phyloP scores from a whole-genome alignment of 257 asterid species.

The Craterostigma plantagineum region DNA sequence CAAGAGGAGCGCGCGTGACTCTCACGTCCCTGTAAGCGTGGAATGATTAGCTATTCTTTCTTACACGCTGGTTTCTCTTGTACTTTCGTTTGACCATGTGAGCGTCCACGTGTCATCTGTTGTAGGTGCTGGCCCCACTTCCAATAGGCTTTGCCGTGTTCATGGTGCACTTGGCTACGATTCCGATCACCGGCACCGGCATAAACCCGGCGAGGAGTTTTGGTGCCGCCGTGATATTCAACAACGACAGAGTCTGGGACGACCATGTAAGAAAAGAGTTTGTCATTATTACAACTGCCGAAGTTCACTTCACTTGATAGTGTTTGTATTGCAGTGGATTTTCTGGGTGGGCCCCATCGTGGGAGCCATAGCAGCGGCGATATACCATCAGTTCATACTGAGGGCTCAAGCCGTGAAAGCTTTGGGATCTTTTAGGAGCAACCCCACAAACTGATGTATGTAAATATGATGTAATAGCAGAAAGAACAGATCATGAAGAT shows the following conservation, averaged over 20 bases:
- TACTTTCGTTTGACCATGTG: not conserved
- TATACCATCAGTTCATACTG: conserved; percentile 47
- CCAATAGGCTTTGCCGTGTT: conserved; percentile 63
- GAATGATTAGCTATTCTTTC: too few species aligned
- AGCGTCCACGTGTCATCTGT: not conserved
- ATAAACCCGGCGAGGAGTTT: conserved; percentile 63
- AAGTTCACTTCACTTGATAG: too few species aligned
- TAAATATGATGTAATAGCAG: too few species aligned
- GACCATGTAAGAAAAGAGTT: conserved; percentile 27
- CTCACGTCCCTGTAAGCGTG: conserved; percentile 45
- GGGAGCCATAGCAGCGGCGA: conserved; percentile 52
- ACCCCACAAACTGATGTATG: conserved; percentile 23
- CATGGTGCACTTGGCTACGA: conserved; percentile 66
- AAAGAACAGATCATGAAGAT: too few species aligned
- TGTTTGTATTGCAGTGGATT: conserved; percentile 64
- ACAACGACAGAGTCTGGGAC: conserved; percentile 34
- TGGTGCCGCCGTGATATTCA: conserved; percentile 52
- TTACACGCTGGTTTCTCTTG: not conserved
- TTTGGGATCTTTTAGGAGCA: conserved; percentile 60
- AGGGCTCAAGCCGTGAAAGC: conserved; percentile 55
- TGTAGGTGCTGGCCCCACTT: conserved; percentile 59
- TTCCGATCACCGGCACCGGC: conserved; percentile 57
- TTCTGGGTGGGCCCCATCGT: conserved; percentile 66
- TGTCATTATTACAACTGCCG: not conserved
- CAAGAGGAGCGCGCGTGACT: conserved; percentile 55